Conservation (phyloP, 1,284 basidiomycete species). For the Boletus mariae region DNA sequence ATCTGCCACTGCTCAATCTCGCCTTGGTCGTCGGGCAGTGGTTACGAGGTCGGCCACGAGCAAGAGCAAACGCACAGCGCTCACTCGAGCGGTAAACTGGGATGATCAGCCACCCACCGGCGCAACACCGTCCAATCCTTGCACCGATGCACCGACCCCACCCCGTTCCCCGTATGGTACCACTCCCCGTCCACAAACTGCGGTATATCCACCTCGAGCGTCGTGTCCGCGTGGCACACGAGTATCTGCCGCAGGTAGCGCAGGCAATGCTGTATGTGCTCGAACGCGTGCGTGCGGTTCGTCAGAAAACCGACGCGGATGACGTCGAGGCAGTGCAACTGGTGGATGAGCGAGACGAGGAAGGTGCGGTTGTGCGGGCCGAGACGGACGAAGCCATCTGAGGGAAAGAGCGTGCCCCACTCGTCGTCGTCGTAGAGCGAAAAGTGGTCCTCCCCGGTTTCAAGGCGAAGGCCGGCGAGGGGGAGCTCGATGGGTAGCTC, state of each 20-base stretch:
- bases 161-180: constrained; percentile 27
- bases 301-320: constrained; percentile 30
- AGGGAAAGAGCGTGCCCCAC: constrained; percentile 37
- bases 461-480: constrained; percentile 24
- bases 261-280: constrained; percentile 40
- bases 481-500: constrained; percentile 29
- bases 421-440: constrained; percentile 34
- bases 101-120: constrained; percentile 31
- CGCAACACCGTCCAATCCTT: constrained; percentile 37
- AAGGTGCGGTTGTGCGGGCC: constrained; percentile 33
- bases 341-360: constrained; percentile 35
- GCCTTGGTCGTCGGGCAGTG: too few relatives aligned
- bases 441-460: constrained; percentile 23
- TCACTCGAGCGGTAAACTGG: constrained; percentile 24
- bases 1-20: too few relatives aligned
- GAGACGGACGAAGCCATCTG: constrained; percentile 35
- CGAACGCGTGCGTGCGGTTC: constrained; percentile 30
- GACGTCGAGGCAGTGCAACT: constrained; percentile 36
- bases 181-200: constrained; percentile 24
- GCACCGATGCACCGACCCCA: constrained; percentile 35
- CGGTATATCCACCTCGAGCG: constrained; percentile 36
- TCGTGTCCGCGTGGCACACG: constrained; percentile 39
- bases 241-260: constrained; percentile 39
- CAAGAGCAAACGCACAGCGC: neutral
- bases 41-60: too few relatives aligned